Base-by-base conservation (phyloP, 2,329 filamentous ascomycete species). In the Aspergillus sp. region DNA sequence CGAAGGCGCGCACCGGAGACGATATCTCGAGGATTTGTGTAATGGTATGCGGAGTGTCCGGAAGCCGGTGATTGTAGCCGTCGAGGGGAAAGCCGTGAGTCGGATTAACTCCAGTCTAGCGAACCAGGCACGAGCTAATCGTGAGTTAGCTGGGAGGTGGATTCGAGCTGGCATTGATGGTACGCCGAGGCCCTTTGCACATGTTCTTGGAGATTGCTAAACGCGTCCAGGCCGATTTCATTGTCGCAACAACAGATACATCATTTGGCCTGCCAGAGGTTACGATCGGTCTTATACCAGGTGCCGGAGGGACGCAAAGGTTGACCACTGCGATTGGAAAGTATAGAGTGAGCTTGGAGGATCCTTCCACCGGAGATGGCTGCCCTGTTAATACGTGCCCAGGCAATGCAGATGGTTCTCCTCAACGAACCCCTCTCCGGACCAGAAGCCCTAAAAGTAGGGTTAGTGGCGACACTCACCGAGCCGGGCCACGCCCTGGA, bases 91-190 rank as follows among this genome's bases (percentile, higher is more conserved):
- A 47, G 57, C 61, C 11, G 61, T 63, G 54, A 46, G 55, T 34
- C 3, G 3, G 0, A 17, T n/a, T 2, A 34, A 17, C 13, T 31
- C 19, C n/a, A 23, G 9, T 7, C 2, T 51, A 15, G 30, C 19
- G 19, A 19, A 19, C 7, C 8, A 22, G 34, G 17, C 11, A 22
- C 6, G 7, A 31, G 11, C 7, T 6, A 17, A 49, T 28, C 38
- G 30, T 53, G 8, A 15, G 25, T 11, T 43, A 63, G 61, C 52
- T 63, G 25, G 61, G 61, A 1, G 61, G 61, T 15, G 61, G 61
- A 11, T 63, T 63, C 38, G 61, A 63, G 17, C 57, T 63, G 25
- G 61, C 61, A 7, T 57, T 63, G 34, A 63, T 63, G 61, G 61
- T 60, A 30, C 23, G 19, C 23, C 22, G 5, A 28, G 13, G 4